A percentile compares a stretch with the other conserved stretches of the same genome.
Evolutionary conservation across 345 rosid genomes (phyloP).

Genomic region (Acer negundo): DNA sequence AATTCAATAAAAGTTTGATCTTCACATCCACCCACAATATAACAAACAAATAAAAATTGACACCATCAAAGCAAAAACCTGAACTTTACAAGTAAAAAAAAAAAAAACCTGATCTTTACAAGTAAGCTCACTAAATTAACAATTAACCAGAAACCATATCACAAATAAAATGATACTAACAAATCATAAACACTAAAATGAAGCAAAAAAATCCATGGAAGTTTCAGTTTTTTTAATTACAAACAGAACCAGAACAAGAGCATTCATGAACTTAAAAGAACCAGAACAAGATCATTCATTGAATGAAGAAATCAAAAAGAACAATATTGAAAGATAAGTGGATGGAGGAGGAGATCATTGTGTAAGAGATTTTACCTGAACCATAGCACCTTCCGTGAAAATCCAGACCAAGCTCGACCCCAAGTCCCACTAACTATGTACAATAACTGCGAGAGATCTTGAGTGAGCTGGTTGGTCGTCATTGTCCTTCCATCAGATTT

Average conservation of each 20-base stretch:
- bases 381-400: too few species aligned
- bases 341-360: background rate
- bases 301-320: background rate
- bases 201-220: background rate
- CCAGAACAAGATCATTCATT: background rate
- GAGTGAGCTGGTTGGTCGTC: too few species aligned
- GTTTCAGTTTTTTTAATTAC: background rate
- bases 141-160: background rate
- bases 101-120: background rate
- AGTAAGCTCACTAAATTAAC: background rate
- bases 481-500: too few species aligned
- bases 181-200: background rate
- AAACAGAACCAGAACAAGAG: background rate
- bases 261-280: background rate
- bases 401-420: too few species aligned
- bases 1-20: background rate
- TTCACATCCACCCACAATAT: background rate
- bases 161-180: background rate
- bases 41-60: too few species aligned
- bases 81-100: background rate
- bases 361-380: background rate
- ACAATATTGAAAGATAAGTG: background rate
- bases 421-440: too few species aligned
- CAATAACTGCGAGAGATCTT: too few species aligned
- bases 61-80: too few species aligned